phyloP scores from a whole-genome alignment of 2,329 filamentous ascomycete genomes.

The Pyrenochaeta sp. region DNA sequence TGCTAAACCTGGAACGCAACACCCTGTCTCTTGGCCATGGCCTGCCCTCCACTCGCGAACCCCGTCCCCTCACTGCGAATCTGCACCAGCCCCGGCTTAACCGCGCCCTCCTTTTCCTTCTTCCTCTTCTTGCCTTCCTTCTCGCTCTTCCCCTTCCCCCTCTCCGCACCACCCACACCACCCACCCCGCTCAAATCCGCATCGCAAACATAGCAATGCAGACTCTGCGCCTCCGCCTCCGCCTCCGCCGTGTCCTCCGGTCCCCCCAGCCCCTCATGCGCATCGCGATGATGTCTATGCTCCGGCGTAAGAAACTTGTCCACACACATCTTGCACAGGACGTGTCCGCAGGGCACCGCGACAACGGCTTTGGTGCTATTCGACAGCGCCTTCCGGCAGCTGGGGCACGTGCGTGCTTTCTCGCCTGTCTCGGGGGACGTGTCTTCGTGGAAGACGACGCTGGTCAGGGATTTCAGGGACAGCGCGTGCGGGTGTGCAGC shows the following conservation, averaged over 20 bases:
- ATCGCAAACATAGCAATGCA: slow-evolving; percentile 88
- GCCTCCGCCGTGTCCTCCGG: too few relatives aligned
- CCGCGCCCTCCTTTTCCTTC: slow-evolving; percentile 62
- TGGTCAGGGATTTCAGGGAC: slow-evolving; percentile 78
- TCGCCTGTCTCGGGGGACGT: slow-evolving; percentile 60
- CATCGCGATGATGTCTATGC: slow-evolving; percentile 48
- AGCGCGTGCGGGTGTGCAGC: slow-evolving; percentile 73
- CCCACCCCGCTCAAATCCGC: too few relatives aligned
- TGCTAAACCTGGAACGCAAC: slow-evolving; percentile 73
- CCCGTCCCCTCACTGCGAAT: slow-evolving; percentile 89
- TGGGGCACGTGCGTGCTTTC: slow-evolving; percentile 72
- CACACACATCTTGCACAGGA: slow-evolving; percentile 85
- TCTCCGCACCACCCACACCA: too few relatives aligned
- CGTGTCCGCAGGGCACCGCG: slow-evolving; percentile 88
- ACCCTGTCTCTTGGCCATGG: slow-evolving; percentile 78
- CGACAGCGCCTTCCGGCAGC: slow-evolving; percentile 81
- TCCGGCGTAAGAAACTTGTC: slow-evolving; percentile 74
- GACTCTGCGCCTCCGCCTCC: slow-evolving; percentile 58
- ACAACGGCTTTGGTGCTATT: slow-evolving; percentile 85
- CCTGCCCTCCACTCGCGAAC: slow-evolving; percentile 86
- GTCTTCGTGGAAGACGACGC: slow-evolving; percentile 79
- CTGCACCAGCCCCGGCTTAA: slow-evolving; percentile 76
- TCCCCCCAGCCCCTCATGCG: too few relatives aligned
- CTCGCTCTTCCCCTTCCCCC: slow-evolving; percentile 30
- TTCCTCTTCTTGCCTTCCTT: slow-evolving; percentile 42